Conservation (phyloP, 2,329 filamentous ascomycete genomes). For the Tolypocladium ophioglossoides region DNA sequence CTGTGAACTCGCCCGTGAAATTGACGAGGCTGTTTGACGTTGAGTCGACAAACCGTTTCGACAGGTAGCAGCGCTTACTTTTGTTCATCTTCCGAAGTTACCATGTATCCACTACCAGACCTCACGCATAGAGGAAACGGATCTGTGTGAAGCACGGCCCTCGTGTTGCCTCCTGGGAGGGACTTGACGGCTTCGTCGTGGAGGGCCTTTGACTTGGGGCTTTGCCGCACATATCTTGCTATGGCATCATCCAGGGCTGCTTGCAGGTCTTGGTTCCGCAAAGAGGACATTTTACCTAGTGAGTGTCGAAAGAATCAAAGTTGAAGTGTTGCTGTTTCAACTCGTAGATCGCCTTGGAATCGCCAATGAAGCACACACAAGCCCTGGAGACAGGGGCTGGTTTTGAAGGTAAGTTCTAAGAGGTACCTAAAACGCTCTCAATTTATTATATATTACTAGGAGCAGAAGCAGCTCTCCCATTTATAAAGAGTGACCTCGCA, state of each 20-base stretch:
- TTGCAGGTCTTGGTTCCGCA: conserved; percentile 5
- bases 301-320: too few relatives aligned
- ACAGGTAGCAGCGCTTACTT: conserved; percentile 11
- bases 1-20: conserved; percentile 52
- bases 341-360: too few relatives aligned
- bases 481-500: too few relatives aligned
- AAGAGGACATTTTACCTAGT: not conserved
- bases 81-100: conserved; percentile 30
- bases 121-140: conserved; percentile 33
- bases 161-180: conserved; percentile 36
- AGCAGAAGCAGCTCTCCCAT: too few relatives aligned
- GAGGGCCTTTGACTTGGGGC: conserved; percentile 25
- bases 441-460: too few relatives aligned
- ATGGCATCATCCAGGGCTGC: conserved; percentile 21
- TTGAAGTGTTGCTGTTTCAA: too few relatives aligned
- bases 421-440: too few relatives aligned
- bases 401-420: too few relatives aligned
- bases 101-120: conserved; percentile 21
- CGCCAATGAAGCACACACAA: too few relatives aligned
- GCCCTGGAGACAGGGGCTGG: too few relatives aligned
- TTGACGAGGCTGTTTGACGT: conserved; percentile 40
- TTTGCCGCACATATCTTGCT: conserved; percentile 21
- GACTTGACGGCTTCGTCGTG: conserved; percentile 24
- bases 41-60: not conserved
- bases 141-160: conserved; percentile 30